Percentiles rank a stretch among this genome's conserved stretches.
phyloP scores from a whole-genome alignment of 2,329 filamentous ascomycete genomes.

The Microcera coccophila region DNA sequence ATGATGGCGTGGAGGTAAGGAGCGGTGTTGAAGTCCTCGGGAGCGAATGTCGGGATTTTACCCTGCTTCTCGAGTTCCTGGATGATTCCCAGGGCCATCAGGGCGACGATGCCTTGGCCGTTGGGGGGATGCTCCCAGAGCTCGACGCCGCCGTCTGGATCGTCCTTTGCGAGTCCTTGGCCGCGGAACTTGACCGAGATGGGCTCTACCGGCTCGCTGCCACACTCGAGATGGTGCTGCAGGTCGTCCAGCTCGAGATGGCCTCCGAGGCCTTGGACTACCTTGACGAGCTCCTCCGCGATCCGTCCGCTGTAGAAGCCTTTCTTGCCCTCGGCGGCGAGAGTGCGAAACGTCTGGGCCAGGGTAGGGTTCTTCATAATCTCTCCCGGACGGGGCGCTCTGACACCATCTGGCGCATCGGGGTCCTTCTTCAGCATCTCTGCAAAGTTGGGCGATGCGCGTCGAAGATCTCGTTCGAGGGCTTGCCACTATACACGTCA shows the following conservation, averaged over 20 bases:
- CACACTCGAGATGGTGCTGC: conserved; percentile 61
- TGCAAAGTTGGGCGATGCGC: conserved; percentile 76
- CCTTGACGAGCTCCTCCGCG: conserved; percentile 75
- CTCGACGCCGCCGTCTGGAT: conserved; percentile 56
- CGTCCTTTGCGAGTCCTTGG: conserved; percentile 43
- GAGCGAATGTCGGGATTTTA: conserved; percentile 66
- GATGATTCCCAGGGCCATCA: conserved; percentile 91
- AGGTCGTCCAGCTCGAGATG: conserved; percentile 77
- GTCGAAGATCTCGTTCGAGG: conserved; percentile 59
- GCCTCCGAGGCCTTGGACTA: conserved; percentile 71
- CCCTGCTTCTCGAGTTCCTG: conserved; percentile 75
- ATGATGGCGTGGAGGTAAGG: conserved; percentile 82
- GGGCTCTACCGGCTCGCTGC: conserved; percentile 77
- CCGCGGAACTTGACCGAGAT: conserved; percentile 77
- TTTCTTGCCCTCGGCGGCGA: conserved; percentile 77
- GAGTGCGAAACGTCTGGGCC: conserved; percentile 72
- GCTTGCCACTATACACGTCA: conserved; percentile 61
- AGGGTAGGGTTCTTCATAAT: conserved; percentile 83
- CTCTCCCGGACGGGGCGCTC: conserved; percentile 76
- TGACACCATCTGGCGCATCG: conserved; percentile 61
- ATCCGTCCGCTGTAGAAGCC: conserved; percentile 88
- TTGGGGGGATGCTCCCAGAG: conserved; percentile 98
- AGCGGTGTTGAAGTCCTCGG: conserved; percentile 74
- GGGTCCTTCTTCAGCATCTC: conserved; percentile 85
- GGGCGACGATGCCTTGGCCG: conserved; percentile 88